Evolutionary conservation across 2,329 filamentous ascomycete genomes (phyloP).

Genomic region (Fusarium staphyleae): DNA sequence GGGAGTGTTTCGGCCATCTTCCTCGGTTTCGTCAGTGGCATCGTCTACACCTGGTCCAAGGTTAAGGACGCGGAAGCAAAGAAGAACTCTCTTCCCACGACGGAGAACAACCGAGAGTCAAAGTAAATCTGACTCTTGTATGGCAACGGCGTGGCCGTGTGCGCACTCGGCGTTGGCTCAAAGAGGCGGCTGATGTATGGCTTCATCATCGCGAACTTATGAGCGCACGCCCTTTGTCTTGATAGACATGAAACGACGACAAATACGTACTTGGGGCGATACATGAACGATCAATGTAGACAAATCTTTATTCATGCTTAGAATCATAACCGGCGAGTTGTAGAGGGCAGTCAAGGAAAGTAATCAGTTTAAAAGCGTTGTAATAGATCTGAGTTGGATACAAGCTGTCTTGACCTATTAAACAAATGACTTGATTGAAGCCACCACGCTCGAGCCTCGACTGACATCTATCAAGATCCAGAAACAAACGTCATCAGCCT

Average conservation of each 20-base stretch:
- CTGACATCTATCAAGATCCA: slow-evolving; percentile 9
- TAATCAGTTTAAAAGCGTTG: slow-evolving; percentile 32
- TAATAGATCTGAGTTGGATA: slow-evolving; percentile 28
- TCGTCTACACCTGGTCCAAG: slow-evolving; percentile 85
- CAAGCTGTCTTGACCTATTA: background rate
- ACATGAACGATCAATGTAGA: slow-evolving; percentile 33
- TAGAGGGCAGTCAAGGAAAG: slow-evolving; percentile 8
- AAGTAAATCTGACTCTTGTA: slow-evolving; percentile 17
- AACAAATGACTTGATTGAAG: background rate
- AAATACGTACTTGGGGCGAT: slow-evolving; percentile 8
- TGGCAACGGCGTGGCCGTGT: background rate
- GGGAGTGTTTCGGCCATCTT: slow-evolving; percentile 93
- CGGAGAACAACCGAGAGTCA: slow-evolving; percentile 43
- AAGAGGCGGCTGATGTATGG: background rate
- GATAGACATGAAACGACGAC: slow-evolving; percentile 15
- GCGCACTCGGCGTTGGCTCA: background rate
- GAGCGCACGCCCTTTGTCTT: background rate
- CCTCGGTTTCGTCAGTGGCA: slow-evolving; percentile 88
- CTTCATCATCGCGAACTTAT: background rate
- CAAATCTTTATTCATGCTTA: slow-evolving; percentile 28
- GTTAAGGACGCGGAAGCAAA: slow-evolving; percentile 60
- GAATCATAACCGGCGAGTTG: slow-evolving; percentile 20
- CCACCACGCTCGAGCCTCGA: slow-evolving; percentile 5
- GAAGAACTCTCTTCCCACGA: slow-evolving; percentile 67
- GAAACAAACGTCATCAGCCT: slow-evolving; percentile 7